Percentiles rank a stretch among this genome's conserved stretches.
Evolutionary conservation across 768 basidiomycete genomes (phyloP).

Genomic region (Lactifluus subvellereus): DNA sequence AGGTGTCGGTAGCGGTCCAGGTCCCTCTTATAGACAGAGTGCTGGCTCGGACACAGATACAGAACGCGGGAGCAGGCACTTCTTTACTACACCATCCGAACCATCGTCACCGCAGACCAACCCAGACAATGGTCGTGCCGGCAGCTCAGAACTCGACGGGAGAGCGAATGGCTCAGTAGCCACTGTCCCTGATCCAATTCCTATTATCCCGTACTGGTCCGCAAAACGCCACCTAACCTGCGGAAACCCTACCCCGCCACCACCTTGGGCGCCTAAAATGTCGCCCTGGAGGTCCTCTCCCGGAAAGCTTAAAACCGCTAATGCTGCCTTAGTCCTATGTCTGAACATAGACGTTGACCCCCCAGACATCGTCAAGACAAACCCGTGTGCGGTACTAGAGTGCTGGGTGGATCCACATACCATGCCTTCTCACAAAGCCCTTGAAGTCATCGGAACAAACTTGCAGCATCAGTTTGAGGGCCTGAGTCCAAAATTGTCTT

Average conservation of each 20-base stretch:
- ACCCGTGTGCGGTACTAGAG: slow-evolving; percentile 90
- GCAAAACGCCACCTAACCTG: slow-evolving; percentile 88
- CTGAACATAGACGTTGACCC: slow-evolving; percentile 98
- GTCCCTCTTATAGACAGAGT: slow-evolving; percentile 21
- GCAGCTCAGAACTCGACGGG: slow-evolving; percentile 29
- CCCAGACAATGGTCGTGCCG: slow-evolving; percentile 25
- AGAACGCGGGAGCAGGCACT: slow-evolving; percentile 30
- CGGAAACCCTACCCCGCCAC: slow-evolving; percentile 74
- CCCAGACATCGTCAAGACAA: slow-evolving; percentile 95
- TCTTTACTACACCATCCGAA: slow-evolving; percentile 30
- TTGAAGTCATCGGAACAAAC: slow-evolving; percentile 90
- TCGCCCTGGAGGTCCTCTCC: slow-evolving; percentile 78
- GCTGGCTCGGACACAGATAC: slow-evolving; percentile 30
- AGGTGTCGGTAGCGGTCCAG: slow-evolving; percentile 22
- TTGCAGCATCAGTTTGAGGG: slow-evolving; percentile 94
- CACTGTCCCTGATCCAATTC: slow-evolving; percentile 38
- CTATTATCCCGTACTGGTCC: slow-evolving; percentile 76
- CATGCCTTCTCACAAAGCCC: slow-evolving; percentile 86
- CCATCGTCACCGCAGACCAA: slow-evolving; percentile 29
- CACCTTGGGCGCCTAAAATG: slow-evolving; percentile 57
- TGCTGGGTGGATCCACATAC: slow-evolving; percentile 97
- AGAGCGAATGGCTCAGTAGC: slow-evolving; percentile 30
- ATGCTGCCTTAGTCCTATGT: slow-evolving; percentile 85
- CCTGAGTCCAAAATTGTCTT: slow-evolving; percentile 87
- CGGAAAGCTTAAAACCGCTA: slow-evolving; percentile 85